Evolutionary conservation across 1,139 yeast genomes (phyloP).

Genomic region (Blastobotrys ciferrii): DNA sequence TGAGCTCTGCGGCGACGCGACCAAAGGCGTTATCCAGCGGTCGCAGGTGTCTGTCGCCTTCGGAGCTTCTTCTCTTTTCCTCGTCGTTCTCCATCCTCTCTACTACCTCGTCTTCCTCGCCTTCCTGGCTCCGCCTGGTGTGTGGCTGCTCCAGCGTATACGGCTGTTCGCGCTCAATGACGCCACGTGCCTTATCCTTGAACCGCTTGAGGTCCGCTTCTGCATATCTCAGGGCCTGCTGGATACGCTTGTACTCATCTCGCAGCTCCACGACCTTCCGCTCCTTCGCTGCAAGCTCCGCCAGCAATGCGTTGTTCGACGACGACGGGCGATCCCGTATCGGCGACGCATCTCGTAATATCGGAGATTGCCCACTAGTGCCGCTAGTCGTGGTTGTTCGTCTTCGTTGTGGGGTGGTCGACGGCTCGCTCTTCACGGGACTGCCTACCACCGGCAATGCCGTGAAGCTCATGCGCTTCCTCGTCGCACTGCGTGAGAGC

Average conservation of each 20-base stretch:
- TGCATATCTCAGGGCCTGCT: slow-evolving; percentile 31
- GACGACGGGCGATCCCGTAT: neutral
- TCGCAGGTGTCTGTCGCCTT: no score
- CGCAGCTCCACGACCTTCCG: slow-evolving; percentile 37
- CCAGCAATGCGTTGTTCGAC: slow-evolving; percentile 21
- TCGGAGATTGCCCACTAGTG: slow-evolving; percentile 4
- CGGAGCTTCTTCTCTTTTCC: neutral
- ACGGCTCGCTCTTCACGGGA: neutral
- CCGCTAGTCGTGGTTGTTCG: neutral
- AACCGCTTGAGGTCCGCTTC: slow-evolving; percentile 31
- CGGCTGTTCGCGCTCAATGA: neutral
- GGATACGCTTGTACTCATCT: slow-evolving; percentile 35
- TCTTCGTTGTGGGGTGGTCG: neutral
- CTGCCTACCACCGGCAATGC: slow-evolving; percentile 27
- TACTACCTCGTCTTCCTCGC: no score
- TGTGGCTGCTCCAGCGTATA: neutral
- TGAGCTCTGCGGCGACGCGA: slow-evolving; percentile 37
- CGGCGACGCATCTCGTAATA: neutral
- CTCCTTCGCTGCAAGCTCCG: slow-evolving; percentile 38
- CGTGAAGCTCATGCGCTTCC: slow-evolving; percentile 28
- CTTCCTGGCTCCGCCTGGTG: no score
- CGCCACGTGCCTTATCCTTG: slow-evolving; percentile 25
- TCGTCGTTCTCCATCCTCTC: neutral
- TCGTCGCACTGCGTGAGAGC: no score
- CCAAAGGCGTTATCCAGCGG: slow-evolving; percentile 10